phyloP scores from a whole-genome alignment of 23 red algal genomes.

The Gracilaria gracilis region DNA sequence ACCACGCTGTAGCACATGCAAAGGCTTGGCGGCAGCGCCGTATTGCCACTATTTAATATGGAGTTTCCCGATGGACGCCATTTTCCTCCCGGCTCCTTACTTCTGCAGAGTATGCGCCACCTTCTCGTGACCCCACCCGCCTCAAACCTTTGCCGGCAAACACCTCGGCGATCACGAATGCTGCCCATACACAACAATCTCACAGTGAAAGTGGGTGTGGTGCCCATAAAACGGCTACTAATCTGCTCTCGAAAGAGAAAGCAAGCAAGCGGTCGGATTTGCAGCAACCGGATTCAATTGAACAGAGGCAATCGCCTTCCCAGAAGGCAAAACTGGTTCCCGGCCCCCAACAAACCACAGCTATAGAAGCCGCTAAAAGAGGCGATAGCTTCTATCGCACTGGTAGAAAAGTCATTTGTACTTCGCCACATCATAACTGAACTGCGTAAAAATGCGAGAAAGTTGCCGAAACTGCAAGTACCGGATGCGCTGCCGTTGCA shows the following conservation, averaged over 20 bases:
- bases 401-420: constrained; percentile 58
- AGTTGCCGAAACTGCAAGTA: constrained; percentile 70
- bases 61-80: neutral
- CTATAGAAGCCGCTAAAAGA: constrained; percentile 17
- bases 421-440: constrained; percentile 48
- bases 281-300: too few relatives aligned
- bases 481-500: constrained; percentile 64
- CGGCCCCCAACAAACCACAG: constrained; percentile 38
- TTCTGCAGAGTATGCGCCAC: neutral
- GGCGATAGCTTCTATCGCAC: constrained; percentile 72
- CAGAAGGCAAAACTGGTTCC: neutral
- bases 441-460: neutral
- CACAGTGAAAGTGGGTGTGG: neutral
- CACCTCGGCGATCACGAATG: neutral
- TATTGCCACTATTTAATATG: neutral
- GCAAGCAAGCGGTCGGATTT: too few relatives aligned
- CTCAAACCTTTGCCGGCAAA: neutral
- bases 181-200: neutral
- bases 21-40: neutral
- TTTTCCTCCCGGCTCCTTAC: neutral
- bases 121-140: neutral
- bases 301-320: neutral
- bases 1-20: neutral
- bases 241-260: neutral
- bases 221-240: neutral